Evolutionary conservation across 2,329 filamentous ascomycete species (phyloP).

Genomic region (Pseudopithomyces maydicus): DNA sequence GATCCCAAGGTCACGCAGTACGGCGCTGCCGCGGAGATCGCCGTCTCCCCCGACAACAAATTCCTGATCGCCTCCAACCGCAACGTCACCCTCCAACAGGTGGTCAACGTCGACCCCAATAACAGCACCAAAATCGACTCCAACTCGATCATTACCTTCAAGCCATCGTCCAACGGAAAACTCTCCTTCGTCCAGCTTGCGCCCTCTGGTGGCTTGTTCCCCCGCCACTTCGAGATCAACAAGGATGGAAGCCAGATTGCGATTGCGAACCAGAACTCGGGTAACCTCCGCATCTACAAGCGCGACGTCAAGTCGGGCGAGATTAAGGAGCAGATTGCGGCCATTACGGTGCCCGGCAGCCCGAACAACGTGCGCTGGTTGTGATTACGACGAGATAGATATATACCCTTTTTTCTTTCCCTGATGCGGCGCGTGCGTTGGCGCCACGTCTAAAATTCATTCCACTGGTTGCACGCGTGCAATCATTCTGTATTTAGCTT

Average conservation of each 20-base stretch:
- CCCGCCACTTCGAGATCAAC: constrained; percentile 72
- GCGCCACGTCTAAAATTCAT: neutral
- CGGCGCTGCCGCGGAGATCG: constrained; percentile 61
- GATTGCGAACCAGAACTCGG: constrained; percentile 67
- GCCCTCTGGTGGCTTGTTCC: constrained; percentile 67
- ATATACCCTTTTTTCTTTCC: constrained; percentile 5
- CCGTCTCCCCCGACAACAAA: constrained; percentile 59
- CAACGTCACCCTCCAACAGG: constrained; percentile 56
- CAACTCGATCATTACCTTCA: constrained; percentile 65
- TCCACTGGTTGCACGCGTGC: neutral
- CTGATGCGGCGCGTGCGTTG: too few relatives aligned
- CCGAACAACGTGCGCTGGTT: constrained; percentile 30
- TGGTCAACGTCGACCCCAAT: constrained; percentile 51
- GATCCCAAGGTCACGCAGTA: constrained; percentile 17
- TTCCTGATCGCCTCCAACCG: constrained; percentile 73
- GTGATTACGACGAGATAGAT: constrained; percentile 1
- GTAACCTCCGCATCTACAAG: constrained; percentile 64
- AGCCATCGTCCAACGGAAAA: constrained; percentile 53
- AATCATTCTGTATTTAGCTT: neutral
- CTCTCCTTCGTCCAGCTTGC: constrained; percentile 62
- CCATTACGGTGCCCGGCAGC: constrained; percentile 18
- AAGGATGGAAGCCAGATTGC: constrained; percentile 67
- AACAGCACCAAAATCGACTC: constrained; percentile 43
- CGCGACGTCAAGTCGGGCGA: constrained; percentile 65
- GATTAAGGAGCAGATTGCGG: constrained; percentile 56